Evolutionary conservation across 768 basidiomycete genomes (phyloP).

Genomic region (Austroboletus eburneus): DNA sequence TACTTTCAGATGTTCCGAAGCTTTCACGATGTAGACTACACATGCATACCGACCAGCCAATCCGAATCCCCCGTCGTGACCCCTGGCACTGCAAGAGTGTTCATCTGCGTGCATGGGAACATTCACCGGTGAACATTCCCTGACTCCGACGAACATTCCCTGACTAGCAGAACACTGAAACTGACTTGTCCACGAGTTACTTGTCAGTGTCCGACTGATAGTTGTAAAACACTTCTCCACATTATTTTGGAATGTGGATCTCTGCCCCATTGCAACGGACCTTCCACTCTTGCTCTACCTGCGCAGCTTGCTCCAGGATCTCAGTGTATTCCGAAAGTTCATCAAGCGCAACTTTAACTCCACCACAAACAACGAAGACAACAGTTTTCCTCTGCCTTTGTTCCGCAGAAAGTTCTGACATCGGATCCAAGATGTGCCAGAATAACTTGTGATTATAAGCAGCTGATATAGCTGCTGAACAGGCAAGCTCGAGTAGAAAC

Average conservation of each 20-base stretch:
- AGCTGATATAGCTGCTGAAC: conserved; percentile 62
- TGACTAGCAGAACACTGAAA: too few species aligned
- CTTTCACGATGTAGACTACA: too few species aligned
- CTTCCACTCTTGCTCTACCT: conserved; percentile 25
- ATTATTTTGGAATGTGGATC: conserved; percentile 18
- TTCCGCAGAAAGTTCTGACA: conserved; percentile 20
- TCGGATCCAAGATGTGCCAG: conserved; percentile 31
- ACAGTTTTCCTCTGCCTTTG: conserved; percentile 18
- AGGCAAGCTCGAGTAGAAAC: conserved; percentile 69
- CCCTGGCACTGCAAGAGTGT: too few species aligned
- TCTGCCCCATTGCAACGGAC: conserved; percentile 29
- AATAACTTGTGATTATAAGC: conserved; percentile 61
- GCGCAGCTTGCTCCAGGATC: conserved; percentile 35
- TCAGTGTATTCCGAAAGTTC: conserved; percentile 49
- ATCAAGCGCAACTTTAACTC: conserved; percentile 59
- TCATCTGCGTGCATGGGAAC: too few species aligned
- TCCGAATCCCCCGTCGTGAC: too few species aligned
- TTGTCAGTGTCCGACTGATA: background rate
- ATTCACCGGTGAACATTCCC: too few species aligned
- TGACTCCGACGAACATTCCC: too few species aligned
- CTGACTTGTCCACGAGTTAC: too few species aligned
- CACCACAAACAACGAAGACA: conserved; percentile 31
- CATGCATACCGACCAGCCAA: too few species aligned
- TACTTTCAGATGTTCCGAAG: too few species aligned
- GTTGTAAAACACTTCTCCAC: conserved; percentile 4